Evolutionary conservation across 495 filamentous ascomycete genomes (phyloP).

Genomic region (Aspergillus hancockii): DNA sequence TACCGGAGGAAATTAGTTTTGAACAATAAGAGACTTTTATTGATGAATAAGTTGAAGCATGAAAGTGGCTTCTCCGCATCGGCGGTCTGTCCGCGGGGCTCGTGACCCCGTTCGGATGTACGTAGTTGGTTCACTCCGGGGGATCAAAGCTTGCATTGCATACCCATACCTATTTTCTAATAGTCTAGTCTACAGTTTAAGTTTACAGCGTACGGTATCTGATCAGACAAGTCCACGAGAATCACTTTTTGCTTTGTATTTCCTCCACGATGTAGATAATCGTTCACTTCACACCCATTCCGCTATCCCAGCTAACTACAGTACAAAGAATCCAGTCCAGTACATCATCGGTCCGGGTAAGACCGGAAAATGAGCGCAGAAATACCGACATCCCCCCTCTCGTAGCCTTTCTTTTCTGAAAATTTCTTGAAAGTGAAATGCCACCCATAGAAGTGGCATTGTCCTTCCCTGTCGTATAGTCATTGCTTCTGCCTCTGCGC

Average conservation of each 20-base stretch:
- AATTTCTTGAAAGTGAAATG: neutral
- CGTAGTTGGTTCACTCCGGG: too few species aligned
- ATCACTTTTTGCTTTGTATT: slow-evolving; percentile 20
- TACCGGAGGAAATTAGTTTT: neutral
- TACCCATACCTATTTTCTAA: too few species aligned
- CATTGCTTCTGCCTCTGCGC: slow-evolving; percentile 15
- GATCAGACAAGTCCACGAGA: slow-evolving; percentile 11
- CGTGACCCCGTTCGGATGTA: too few species aligned
- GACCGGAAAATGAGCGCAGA: slow-evolving; percentile 10
- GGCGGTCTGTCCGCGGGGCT: neutral
- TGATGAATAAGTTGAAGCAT: too few species aligned
- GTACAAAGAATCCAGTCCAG: slow-evolving; percentile 25
- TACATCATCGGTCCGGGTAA: slow-evolving; percentile 8
- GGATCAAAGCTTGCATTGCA: too few species aligned
- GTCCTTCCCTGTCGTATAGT: slow-evolving; percentile 1
- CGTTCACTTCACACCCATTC: slow-evolving; percentile 16
- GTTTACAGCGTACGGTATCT: too few species aligned
- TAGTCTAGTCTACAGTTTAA: too few species aligned
- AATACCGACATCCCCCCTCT: slow-evolving; percentile 18
- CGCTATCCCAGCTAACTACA: slow-evolving; percentile 24
- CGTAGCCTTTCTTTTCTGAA: slow-evolving; percentile 21
- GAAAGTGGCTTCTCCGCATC: neutral
- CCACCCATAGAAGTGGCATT: neutral
- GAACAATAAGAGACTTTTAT: neutral
- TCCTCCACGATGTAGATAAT: slow-evolving; percentile 12